Base-by-base conservation (phyloP, 1,139 yeast species). In the Magnusiomyces sp. region DNA sequence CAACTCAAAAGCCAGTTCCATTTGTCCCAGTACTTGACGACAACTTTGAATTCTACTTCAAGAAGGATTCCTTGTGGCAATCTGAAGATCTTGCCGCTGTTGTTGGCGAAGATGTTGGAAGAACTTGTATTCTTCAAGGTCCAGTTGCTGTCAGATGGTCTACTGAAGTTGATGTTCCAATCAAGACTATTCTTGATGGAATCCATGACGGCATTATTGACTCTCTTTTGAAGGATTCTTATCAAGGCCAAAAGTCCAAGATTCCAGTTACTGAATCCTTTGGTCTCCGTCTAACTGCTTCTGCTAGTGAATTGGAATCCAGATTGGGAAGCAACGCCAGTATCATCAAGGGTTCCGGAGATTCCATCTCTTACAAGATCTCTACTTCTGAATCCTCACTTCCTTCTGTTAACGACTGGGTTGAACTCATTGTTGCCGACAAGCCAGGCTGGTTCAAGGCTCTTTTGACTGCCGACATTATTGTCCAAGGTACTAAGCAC, bases 41-140 rank as follows among this genome's bases (percentile, higher is more conserved):
- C 59, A 84, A 88, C 72, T 89, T 92, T 63, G 97, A 92, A 70
- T 83, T 83, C 66, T 92, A 86, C 79, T 94, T 92, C 79, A 92
- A 92, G 81, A 92, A 92, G 75, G 99, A 92, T 71, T 90, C 97
- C 46, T 77, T 92, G 67, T 92, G 98, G 98, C 99, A 92, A 77
- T 86, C 96, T 37, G 98, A 92, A 75, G 94, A 88, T 67, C 78
- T 92, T 64, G 97, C 90, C 68, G 87, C 97, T 56, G 97, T 92
- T 64, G 92, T 87, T 57, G 98, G 78, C 60, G 90, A 84, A 65
- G 99, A 92, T 69, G 97, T 92, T 57, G 94, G 90, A 71, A 86
- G 98, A 76, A 90, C 97, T 20, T 94, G 98, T 83, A 89, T 92
- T 60, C 79, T 92, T 63, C 97, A 89, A 63, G 97, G 98, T 60